These are phyloP conservation scores for Coemansia linderi DNA, from an alignment of 371 early-diverging fungal genomes.

Conservation along the genomic window DNA sequence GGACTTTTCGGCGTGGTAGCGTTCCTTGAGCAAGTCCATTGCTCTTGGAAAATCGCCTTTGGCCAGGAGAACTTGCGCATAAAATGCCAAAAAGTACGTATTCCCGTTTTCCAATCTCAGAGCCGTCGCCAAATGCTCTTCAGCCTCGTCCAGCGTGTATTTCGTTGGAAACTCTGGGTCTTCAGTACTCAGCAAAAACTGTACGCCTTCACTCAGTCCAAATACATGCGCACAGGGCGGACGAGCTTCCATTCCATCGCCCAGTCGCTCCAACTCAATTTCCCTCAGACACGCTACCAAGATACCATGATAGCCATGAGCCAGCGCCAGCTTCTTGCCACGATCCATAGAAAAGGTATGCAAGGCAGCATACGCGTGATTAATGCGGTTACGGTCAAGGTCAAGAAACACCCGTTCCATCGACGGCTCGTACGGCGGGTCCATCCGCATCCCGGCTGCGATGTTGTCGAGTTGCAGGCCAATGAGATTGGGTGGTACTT, in stretches of 20 bases:
- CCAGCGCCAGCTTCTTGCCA: conserved; percentile 27
- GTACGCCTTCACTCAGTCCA: background rate
- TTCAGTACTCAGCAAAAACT: conserved; percentile 16
- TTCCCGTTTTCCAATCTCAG: conserved; percentile 13
- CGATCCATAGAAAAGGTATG: conserved; percentile 22
- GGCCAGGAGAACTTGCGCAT: conserved; percentile 35
- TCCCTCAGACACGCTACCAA: conserved; percentile 40
- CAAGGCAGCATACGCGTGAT: conserved; percentile 11
- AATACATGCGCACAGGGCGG: conserved; percentile 18
- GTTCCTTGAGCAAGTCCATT: background rate
- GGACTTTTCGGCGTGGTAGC: conserved; percentile 12
- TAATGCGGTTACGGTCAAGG: conserved; percentile 1
- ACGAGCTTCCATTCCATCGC: background rate
- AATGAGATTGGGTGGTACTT: background rate
- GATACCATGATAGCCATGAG: conserved; percentile 37
- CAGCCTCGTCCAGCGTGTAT: conserved; percentile 23
- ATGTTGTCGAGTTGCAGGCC: conserved; percentile 18
- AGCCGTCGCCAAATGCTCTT: conserved; percentile 21
- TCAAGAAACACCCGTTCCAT: conserved; percentile 32
- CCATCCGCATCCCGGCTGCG: background rate
- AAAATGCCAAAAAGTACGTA: conserved; percentile 27
- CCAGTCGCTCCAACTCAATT: conserved; percentile 16
- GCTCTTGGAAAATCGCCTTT: conserved; percentile 11
- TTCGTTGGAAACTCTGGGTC: conserved; percentile 9
- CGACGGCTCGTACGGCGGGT: conserved; percentile 11